Evolutionary conservation across 1,284 basidiomycete species (phyloP).

Genomic region (Leccinum solheimii): DNA sequence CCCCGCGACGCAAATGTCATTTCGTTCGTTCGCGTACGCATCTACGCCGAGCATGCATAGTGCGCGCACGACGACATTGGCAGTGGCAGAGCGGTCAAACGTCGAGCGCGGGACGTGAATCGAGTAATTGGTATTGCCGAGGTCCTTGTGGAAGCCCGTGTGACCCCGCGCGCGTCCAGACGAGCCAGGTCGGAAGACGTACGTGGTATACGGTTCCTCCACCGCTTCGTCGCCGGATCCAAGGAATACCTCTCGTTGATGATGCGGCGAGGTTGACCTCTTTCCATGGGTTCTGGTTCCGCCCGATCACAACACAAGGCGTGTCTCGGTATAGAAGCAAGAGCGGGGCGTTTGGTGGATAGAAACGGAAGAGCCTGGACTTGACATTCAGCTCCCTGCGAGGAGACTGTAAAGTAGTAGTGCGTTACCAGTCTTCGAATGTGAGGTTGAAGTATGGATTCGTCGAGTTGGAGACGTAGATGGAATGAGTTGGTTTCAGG

Average conservation of each 20-base stretch:
- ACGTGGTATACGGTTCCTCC: conserved; percentile 99
- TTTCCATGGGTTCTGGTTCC: conserved; percentile 99
- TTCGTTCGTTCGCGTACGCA: conserved; percentile 84
- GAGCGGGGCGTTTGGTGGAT: conserved; percentile 64
- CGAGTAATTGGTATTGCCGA: conserved; percentile 97
- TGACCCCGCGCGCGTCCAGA: neutral
- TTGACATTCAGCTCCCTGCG: conserved; percentile 3
- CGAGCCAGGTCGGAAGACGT: conserved; percentile 33
- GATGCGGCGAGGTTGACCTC: conserved; percentile 80
- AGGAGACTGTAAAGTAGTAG: conserved; percentile 6
- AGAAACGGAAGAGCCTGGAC: conserved; percentile 83
- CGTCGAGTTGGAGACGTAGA: conserved; percentile 82
- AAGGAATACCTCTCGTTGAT: conserved; percentile 59
- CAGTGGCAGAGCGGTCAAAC: conserved; percentile 83
- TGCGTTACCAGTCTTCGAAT: conserved; percentile 85
- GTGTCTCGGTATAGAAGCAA: conserved; percentile 88
- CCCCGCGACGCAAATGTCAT: conserved; percentile 83
- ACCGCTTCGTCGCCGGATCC: conserved; percentile 87
- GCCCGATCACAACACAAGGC: conserved; percentile 92
- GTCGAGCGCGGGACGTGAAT: conserved; percentile 82
- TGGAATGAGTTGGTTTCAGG: conserved; percentile 45
- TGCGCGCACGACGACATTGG: conserved; percentile 77
- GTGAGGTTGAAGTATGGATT: conserved; percentile 94
- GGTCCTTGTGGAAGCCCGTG: conserved; percentile 59
- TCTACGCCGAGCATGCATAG: conserved; percentile 73